Base-by-base conservation (phyloP, 352 stramenopile species). In the Pythium myriotylum region DNA sequence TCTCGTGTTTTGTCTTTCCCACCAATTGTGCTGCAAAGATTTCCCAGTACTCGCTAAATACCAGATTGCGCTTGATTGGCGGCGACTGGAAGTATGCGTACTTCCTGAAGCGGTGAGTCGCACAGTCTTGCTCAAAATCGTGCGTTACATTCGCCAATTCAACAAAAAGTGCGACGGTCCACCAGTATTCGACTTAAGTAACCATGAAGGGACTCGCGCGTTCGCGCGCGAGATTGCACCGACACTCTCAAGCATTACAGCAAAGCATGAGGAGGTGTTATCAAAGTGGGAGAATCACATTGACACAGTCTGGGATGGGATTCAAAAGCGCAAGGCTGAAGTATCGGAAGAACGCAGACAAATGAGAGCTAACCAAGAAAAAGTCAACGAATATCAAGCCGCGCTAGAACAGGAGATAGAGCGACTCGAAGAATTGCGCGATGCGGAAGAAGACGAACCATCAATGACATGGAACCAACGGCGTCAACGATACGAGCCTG, bases 41-140 rank as follows among this genome's bases (percentile, higher is more conserved):
- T 60, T 56, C 17, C 23, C 20, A 0, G 23, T 37, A 10, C 16
- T 67, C 4, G 4, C 22, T 9, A 10, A 37, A 24, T 47, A 54
- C 51, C 48, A 56, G 32, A 67, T 67, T 33, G 59, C 51, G 23
- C 42, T 62, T 2, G 54, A 62, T 23, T 62, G 45, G 43, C 45
- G 35, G 33, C 54, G 45, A 4, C 45, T 62, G 2, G 33, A 48
- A 16, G 54, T 62, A 26, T 62, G 54, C 19, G 32, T 62, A 16
- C 45, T 62, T 1, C 10, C 35, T 10, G 54, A 62, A 26, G 17
- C 17, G 3, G 7, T 17, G 17, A 33, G 22, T 29, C 42, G 54
- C 14, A 27, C 23, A 16, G 43, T 43, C 7, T 19, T 62, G 22
- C 42, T 54, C 42, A 17, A 13, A 6, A 43, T 62, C 1, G 54